Base-by-base conservation (phyloP, 2,329 filamentous ascomycete genomes). In the Daldinia eschscholtzii region DNA sequence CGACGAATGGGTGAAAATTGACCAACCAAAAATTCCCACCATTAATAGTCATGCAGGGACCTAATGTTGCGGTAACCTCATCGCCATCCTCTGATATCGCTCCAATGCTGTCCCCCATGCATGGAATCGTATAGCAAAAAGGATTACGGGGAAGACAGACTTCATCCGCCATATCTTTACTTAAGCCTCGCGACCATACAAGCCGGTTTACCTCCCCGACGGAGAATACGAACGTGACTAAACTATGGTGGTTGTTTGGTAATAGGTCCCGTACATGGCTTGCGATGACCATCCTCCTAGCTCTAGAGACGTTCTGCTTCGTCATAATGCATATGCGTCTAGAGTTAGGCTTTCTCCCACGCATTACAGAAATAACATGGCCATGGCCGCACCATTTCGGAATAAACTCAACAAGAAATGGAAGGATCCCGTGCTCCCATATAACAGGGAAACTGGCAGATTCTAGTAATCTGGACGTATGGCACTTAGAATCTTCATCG, bases 51-150 rank as follows among this genome's bases (percentile, higher is more conserved):
- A 84, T 61, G 30, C 80, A 81, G 0, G 82, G 82, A 0, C 82
- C 82, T 6, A 84, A 72, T 1, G 82, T 84, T 15, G 82, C 80
- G 0, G 81, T 83, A 39, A 75, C 78, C 39, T 82, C 80, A 1
- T 78, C 75, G 4, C 67, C 63, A 3, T 73, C 76, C 13, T 73
- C 74, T 1, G 77, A 77, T 5, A 64, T 70, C 13, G 81, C 75
- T 7, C 82, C 82, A 42, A 84, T 82, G 65, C 81, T 83, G 56
- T 84, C 82, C 2, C 82, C 82, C 82, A 84, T 84, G 60, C 81
- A 80, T 2, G 80, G 82, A n/a, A 70, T 78, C 41, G 73, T 69
- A 70, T 83, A 84, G 68, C 78, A 81, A 53, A 82, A 83, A 1
- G 82, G 82, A 68, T 84, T 84, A 13, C 81, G 77, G 4, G 82